Conservation (phyloP, 805 yeast genomes). For the Candida nanaspora region DNA sequence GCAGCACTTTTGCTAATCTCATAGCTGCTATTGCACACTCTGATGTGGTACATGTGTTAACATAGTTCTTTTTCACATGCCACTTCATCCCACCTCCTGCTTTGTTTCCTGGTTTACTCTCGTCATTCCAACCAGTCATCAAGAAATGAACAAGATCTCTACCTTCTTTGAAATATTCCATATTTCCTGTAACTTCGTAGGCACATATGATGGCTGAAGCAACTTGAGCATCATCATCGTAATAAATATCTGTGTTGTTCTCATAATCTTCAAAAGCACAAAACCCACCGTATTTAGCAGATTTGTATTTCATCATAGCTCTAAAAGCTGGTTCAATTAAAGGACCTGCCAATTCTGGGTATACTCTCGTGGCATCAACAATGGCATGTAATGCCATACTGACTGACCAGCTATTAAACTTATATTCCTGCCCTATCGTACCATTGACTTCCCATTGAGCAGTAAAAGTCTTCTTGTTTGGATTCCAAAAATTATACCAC, state of each 20-base stretch:
- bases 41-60: slow-evolving; percentile 62
- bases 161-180: slow-evolving; percentile 44
- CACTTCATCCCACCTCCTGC: slow-evolving; percentile 59
- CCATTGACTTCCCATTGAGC: slow-evolving; percentile 35
- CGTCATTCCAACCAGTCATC: slow-evolving; percentile 56
- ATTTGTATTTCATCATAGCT: slow-evolving; percentile 45
- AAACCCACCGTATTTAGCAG: slow-evolving; percentile 44
- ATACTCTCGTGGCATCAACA: slow-evolving; percentile 53
- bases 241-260: slow-evolving; percentile 55
- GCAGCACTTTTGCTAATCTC: slow-evolving; percentile 45
- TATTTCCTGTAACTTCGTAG: slow-evolving; percentile 58
- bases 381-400: slow-evolving; percentile 61
- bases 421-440: slow-evolving; percentile 41
- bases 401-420: slow-evolving; percentile 62
- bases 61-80: slow-evolving; percentile 54
- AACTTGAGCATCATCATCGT: slow-evolving; percentile 73
- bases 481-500: slow-evolving; percentile 37
- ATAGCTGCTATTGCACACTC: slow-evolving; percentile 59
- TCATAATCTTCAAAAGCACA: slow-evolving; percentile 51
- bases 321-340: slow-evolving; percentile 45
- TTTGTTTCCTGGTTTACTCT: slow-evolving; percentile 24
- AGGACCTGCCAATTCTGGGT: slow-evolving; percentile 46
- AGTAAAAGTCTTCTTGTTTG: slow-evolving; percentile 28
- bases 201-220: slow-evolving; percentile 59
- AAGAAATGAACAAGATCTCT: slow-evolving; percentile 52